A percentile compares a stretch with the other conserved stretches of the same genome.
Conservation (phyloP, 2,329 filamentous ascomycete genomes). For the Colletotrichum cereale region DNA sequence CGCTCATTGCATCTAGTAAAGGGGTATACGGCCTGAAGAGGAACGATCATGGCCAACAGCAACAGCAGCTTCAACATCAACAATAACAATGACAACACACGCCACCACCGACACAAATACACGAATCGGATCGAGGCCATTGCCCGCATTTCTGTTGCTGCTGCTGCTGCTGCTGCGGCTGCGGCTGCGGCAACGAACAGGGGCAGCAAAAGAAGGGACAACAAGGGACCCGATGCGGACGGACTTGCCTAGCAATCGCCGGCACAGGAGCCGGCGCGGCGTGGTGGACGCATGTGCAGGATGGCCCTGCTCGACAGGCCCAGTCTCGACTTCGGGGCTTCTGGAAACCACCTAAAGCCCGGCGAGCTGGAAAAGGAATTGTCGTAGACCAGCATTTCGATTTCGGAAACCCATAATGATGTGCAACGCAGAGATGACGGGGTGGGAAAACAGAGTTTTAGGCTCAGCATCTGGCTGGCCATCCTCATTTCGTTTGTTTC, state of each 20-base stretch:
- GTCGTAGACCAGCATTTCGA: not conserved
- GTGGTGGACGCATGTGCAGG: slow-evolving; percentile 31
- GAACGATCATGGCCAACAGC: not conserved
- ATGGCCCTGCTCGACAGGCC: not conserved
- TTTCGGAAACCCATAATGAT: not conserved
- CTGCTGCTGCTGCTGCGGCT: slow-evolving; percentile 9
- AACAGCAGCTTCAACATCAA: not conserved
- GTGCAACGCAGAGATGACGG: not conserved
- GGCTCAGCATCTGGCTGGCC: slow-evolving; percentile 4
- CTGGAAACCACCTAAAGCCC: not conserved
- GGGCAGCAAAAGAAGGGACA: slow-evolving; percentile 3
- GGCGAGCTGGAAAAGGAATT: not conserved
- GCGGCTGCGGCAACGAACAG: slow-evolving; percentile 5
- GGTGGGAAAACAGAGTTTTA: slow-evolving; percentile 11
- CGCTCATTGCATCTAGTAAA: not conserved
- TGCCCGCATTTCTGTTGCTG: slow-evolving; percentile 1
- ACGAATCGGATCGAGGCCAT: not conserved
- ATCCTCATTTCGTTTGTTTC: slow-evolving; percentile 36
- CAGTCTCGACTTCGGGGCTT: slow-evolving; percentile 2
- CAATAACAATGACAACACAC: not conserved
- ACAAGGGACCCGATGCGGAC: slow-evolving; percentile 13
- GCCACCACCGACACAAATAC: not conserved
- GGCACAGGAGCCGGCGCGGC: slow-evolving; percentile 36
- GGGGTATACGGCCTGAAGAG: no score
- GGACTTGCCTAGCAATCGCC: slow-evolving; percentile 32